Conservation (phyloP, 2,329 filamentous ascomycete species). For the Stylonectria norvegica region DNA sequence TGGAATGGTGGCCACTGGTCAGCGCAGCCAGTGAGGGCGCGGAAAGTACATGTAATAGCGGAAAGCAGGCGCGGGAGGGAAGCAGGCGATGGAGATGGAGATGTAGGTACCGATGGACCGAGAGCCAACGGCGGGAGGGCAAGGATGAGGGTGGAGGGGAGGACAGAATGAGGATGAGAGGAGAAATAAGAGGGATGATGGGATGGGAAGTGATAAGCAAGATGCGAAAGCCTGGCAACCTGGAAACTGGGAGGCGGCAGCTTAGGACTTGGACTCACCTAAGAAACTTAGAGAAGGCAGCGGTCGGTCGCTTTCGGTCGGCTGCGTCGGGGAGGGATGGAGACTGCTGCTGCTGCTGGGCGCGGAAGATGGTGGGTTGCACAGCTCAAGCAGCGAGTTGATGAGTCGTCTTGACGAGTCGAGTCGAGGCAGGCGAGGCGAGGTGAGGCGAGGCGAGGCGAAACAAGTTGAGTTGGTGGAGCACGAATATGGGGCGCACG, state of each 20-base stretch:
- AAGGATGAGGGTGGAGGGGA: slow-evolving; percentile 1
- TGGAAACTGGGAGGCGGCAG: slow-evolving; percentile 25
- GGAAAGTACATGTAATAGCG: not conserved
- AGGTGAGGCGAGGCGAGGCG: not conserved
- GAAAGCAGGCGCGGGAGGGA: slow-evolving; percentile 7
- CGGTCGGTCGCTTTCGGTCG: slow-evolving; percentile 14
- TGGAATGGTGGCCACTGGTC: slow-evolving; percentile 28
- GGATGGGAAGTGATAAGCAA: slow-evolving; percentile 1
- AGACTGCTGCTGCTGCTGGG: too few relatives aligned
- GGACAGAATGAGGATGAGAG: slow-evolving; percentile 1
- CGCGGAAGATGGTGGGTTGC: slow-evolving; percentile 15
- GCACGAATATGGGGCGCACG: too few relatives aligned
- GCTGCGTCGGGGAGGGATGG: slow-evolving; percentile 12
- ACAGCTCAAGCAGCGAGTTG: slow-evolving; percentile 12
- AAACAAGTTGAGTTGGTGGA: not conserved
- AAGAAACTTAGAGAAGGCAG: not conserved
- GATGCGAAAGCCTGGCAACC: slow-evolving; percentile 21
- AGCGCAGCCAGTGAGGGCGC: slow-evolving; percentile 9
- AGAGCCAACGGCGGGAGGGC: not conserved
- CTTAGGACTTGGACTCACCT: not conserved
- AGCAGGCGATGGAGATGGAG: slow-evolving; percentile 18
- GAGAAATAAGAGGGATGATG: slow-evolving; percentile 3
- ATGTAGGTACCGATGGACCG: too few relatives aligned
- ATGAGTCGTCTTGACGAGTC: slow-evolving; percentile 8
- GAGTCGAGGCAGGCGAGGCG: not conserved